Conservation (phyloP, 495 filamentous ascomycete species). For the Trichocladium antarcticum region DNA sequence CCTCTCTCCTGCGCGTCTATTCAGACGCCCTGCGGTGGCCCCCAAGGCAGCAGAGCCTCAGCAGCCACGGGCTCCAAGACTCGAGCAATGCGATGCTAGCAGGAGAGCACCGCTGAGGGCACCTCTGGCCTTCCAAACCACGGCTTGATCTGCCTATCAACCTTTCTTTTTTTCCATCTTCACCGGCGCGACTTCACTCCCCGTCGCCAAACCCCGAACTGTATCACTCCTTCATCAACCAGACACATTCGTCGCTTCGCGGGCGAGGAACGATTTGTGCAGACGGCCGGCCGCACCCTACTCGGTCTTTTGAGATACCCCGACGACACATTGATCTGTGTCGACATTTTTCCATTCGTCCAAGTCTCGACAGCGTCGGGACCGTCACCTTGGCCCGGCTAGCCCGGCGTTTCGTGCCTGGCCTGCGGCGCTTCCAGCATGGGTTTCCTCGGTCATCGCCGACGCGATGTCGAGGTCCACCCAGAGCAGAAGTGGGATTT, state of each 20-base stretch:
- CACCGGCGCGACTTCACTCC: conserved; percentile 8
- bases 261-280: conserved; percentile 43
- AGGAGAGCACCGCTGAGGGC: conserved; percentile 11
- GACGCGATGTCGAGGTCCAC: conserved; percentile 52
- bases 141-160: conserved; percentile 6
- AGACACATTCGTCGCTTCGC: conserved; percentile 44
- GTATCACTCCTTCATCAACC: conserved; percentile 19
- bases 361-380: conserved; percentile 24
- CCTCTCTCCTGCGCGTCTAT: background rate
- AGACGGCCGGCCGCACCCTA: conserved; percentile 30
- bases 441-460: conserved; percentile 61
- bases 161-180: conserved; percentile 12
- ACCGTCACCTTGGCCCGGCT: conserved; percentile 14
- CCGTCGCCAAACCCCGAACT: conserved; percentile 12
- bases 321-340: conserved; percentile 25
- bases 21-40: background rate
- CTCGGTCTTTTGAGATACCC: conserved; percentile 21
- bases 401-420: conserved; percentile 12
- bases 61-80: background rate
- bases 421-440: conserved; percentile 38
- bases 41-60: too few relatives aligned
- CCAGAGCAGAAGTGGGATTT: conserved; percentile 92
- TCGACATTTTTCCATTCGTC: conserved; percentile 20
- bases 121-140: conserved; percentile 9
- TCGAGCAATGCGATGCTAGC: conserved; percentile 14